Evolutionary conservation across 2,329 filamentous ascomycete species (phyloP), one percentile per base, ranked within the genome.

Genomic region (Aspergillus alliaceus): DNA sequence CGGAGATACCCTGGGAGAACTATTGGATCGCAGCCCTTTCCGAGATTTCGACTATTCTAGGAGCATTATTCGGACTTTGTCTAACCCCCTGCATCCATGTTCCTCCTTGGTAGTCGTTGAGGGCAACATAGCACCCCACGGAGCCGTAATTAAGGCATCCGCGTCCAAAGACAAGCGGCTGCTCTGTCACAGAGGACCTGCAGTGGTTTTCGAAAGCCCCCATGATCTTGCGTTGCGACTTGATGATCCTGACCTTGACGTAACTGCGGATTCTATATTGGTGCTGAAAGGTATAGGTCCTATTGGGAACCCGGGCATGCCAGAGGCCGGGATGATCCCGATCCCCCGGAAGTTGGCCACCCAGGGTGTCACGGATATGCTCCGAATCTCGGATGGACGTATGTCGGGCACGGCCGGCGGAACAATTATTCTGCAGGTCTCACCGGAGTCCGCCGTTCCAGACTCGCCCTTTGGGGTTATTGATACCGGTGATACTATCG

Each of bases 401-500:
- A 84, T 84, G 80, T 80, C 76, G 29, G 82, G 82, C 0, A 84
- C 82, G 3, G 82, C 82, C 2, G 82, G 82, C 0, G 82, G 82
- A 3, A 84, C 81, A 0, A 81, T 84, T 20, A 72, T 82, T 2
- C 68, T 84, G 22, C 82, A 84, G 60, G 75, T 84, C 29, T 81
- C 78, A 3, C 82, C 82, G 0, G 82, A 85, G 63, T 75, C 79
- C 5, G 80, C 74, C 1, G 61, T 82, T 11, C 72, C 76, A 0
- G 76, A 77, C 20, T 80, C 78, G 1, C 75, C 78, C 8, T 79
- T 82, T 60, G 80, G 81, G 0, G 66, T 82, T 3, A 73, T 84
- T 0, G 64, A 73, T 59, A 77, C 78, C 31, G 81, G 81, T 0
- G 82, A 84, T 64, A 51, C 75, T 24, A 79, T 84, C 39, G 70